Evolutionary conservation across 73 alveolate genomes (phyloP), one percentile per base, ranked within the genome.

Genomic region (Stentor roeselii): DNA sequence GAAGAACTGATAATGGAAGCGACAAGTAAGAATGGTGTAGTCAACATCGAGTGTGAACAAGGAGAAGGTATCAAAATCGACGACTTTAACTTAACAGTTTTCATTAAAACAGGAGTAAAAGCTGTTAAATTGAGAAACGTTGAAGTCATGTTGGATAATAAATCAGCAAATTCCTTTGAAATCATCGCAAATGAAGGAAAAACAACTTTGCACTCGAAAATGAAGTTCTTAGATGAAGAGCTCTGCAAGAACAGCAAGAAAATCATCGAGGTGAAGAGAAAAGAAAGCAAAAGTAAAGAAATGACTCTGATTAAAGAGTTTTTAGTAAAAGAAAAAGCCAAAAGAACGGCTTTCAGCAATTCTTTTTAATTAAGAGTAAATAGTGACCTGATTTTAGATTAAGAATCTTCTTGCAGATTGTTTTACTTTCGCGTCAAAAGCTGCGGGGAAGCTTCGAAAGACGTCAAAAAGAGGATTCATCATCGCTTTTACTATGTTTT

Each of bases 391-490:
- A 50, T 6, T 35, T 38, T 76, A 76, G 11, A 36, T 76, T 42
- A 80, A 60, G 59, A 59, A 80, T 61, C 36, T 39, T 40, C 31
- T 80, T n/a, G 87, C 87, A 15, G 86, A 30, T 14, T 61, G 34
- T 39, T 76, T 76, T 31, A 76, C 84, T 2, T 40, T 76, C 39
- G 84, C 39, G 39, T 76, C 84, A 76, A 76, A 76, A 14, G 84
- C 36, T 35, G 42, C 31, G 74, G 84, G 30, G 30, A 76, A 39
- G 38, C 37, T 40, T 6, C 75, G 76, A 2, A 39, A 27, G 6
- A 76, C n/a, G 39, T 76, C 84, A 76, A 39, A 76, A 21, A 76
- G 15, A n/a, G 84, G 84, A 38, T 76, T 76, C 60, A 39, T 37
- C 78, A 76, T 15, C 82, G 84, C 84, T 76, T 41, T 76, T 34